Conservation (phyloP, 257 asterid species). For the Striga asiatica region DNA sequence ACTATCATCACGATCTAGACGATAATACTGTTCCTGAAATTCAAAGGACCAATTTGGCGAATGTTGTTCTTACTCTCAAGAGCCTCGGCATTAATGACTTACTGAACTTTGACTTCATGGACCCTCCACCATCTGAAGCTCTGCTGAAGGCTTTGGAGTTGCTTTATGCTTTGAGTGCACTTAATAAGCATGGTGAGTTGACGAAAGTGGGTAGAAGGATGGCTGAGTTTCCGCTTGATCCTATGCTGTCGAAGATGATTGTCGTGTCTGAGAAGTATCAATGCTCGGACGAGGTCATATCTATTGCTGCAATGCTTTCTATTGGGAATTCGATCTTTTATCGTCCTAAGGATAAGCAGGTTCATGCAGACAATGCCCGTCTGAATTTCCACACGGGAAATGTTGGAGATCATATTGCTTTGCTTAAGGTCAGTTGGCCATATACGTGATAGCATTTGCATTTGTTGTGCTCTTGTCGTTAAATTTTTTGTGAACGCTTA, state of each 20-base stretch:
- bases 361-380: slow-evolving; percentile 91
- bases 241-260: slow-evolving; percentile 92
- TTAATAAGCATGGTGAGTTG: slow-evolving; percentile 74
- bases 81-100: slow-evolving; percentile 91
- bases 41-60: slow-evolving; percentile 85
- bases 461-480: not conserved
- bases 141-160: slow-evolving; percentile 79
- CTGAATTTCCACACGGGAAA: slow-evolving; percentile 82
- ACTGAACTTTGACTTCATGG: slow-evolving; percentile 91
- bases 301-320: slow-evolving; percentile 89
- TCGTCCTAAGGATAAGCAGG: slow-evolving; percentile 92
- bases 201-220: slow-evolving; percentile 86
- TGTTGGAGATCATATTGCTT: slow-evolving; percentile 92
- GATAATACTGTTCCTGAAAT: slow-evolving; percentile 93
- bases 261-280: slow-evolving; percentile 76
- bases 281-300: slow-evolving; percentile 83
- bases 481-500: not conserved
- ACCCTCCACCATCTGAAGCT: slow-evolving; percentile 96
- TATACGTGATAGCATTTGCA: not conserved
- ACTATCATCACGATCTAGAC: slow-evolving; percentile 61
- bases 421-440: slow-evolving; percentile 50
- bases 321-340: slow-evolving; percentile 87
- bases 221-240: slow-evolving; percentile 97
- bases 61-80: slow-evolving; percentile 83
- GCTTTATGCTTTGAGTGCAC: slow-evolving; percentile 84